Evolutionary conservation across 345 rosid genomes (phyloP).

Genomic region (Eucalyptus virginea): DNA sequence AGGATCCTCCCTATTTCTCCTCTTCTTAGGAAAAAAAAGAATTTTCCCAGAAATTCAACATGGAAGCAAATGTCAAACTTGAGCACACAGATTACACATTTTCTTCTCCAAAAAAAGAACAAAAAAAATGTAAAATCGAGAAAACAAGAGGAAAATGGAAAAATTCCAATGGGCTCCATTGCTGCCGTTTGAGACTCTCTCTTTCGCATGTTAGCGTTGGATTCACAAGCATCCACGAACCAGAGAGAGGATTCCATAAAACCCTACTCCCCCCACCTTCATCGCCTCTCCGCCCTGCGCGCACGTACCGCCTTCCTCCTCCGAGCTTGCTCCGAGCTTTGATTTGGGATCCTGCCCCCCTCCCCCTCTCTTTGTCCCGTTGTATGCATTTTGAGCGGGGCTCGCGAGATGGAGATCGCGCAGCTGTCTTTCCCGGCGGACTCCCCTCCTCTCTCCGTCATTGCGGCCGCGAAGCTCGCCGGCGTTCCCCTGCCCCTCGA

Average conservation of each 20-base stretch:
- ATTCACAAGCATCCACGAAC: neutral
- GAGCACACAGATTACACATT: neutral
- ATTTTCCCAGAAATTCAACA: neutral
- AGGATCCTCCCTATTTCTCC: neutral
- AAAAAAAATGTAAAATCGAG: neutral
- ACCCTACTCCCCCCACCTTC: neutral
- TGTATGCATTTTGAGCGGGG: neutral
- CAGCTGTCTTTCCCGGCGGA: slow-evolving; percentile 38
- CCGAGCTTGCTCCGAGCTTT: neutral
- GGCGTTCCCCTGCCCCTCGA: slow-evolving; percentile 15
- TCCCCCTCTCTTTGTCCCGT: neutral
- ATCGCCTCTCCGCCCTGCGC: neutral
- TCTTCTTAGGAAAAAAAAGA: neutral
- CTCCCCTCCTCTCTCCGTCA: slow-evolving; percentile 45
- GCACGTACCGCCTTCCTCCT: neutral
- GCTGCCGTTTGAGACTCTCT: neutral
- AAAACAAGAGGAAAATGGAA: neutral
- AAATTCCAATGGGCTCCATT: neutral
- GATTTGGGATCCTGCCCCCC: neutral
- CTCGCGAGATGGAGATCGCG: slow-evolving; percentile 23
- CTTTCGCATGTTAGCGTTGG: neutral
- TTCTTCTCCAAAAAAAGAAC: neutral
- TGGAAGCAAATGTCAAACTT: neutral
- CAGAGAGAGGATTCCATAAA: neutral
- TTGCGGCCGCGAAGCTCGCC: slow-evolving; percentile 49